Base-by-base conservation (phyloP, 768 basidiomycete species). In the Suillus spraguei region DNA sequence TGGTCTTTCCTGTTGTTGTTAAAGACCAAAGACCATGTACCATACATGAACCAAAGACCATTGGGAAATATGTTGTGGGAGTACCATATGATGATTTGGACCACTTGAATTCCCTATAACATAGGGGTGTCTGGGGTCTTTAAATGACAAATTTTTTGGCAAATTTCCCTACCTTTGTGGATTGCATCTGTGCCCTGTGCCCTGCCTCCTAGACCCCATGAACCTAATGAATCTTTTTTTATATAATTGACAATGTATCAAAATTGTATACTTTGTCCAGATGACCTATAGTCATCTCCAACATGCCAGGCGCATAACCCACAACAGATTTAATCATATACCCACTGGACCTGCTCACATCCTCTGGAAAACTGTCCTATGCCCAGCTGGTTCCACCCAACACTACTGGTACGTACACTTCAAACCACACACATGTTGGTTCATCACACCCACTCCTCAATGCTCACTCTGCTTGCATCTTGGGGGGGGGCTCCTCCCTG, bases 91-190 rank as follows among this genome's bases (percentile, higher is more conserved):
- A n/a, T n/a, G n/a, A n/a, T n/a, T n/a, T n/a, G n/a, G n/a, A n/a
- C 44, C 49, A 50, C 24, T 46, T 46, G n/a, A 22, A 46, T 46
- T n/a, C n/a, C 44, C n/a, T 46, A 4, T 46, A 46, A 10, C 5
- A n/a, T 17, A 7, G 28, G 49, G 49, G 49, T 50, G 49, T 50
- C 49, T 50, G 49, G 49, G 49, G 49, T 50, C 49, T 16, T 50
- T 8, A 28, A 50, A 17, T 50, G 3, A 46, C 28, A 0, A 50
- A n/a, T 16, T 50, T 50, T 32, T 46, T 46, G 9, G 44, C 4
- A 46, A 46, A 46, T 10, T 46, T 46, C 1, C n/a, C n/a, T 46
- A 46, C 44, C 44, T 46, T 46, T 46, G 4, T 11, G n/a, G 3
- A 46, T 44, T 46, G n/a, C 44, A 22, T 46, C 44, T 46, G 5